Evolutionary conservation across 2,329 filamentous ascomycete genomes (phyloP), one percentile per base, ranked within the genome.

Genomic region (Beauveria brongniartii): DNA sequence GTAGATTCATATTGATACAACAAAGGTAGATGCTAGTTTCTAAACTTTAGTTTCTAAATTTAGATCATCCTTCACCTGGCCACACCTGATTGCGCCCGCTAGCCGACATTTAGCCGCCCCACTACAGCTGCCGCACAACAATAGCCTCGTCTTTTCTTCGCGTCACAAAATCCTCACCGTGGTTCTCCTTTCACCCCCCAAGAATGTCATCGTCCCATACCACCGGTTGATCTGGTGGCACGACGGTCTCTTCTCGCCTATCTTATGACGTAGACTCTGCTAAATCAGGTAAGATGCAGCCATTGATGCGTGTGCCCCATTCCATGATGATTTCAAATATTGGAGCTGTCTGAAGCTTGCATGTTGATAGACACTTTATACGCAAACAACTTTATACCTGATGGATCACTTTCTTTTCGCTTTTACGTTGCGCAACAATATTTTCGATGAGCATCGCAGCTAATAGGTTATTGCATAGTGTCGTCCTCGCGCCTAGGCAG

Each of bases 281-380:
- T 46, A 16, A 18, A 16, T 41, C 48, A 71, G 70, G 71, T 70
- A 63, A 53, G 52, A 20, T 24, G 16, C 24, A 24, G 53, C 47
- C 24, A 6, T 30, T 34, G 3, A 50, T 24, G 1, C 28, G 14
- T 6, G 16, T 16, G 5, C 53, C 37, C 43, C 50, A 63, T 69
- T 71, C 64, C 59, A 65, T 81, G 79, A 81, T 80, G 78, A 77
- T 67, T 66, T 69, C 65, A 69, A 71, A 78, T 88, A 90, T 90
- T 90, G 87, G 87, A 90, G 87, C 87, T 90, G 86, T 90, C 87
- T 85, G 76, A 82, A 75, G 20, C 82, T 78, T 73, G 72, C 71
- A 75, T 87, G 85, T 79, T 82, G 86, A 89, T 78, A 80, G 77
- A 71, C 71, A 69, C 74, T 75, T 79, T 71, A 82, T 86, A 86